These are phyloP conservation scores for Conringia planisiliqua DNA, from an alignment of 345 rosid genomes.

Conservation along the genomic window DNA sequence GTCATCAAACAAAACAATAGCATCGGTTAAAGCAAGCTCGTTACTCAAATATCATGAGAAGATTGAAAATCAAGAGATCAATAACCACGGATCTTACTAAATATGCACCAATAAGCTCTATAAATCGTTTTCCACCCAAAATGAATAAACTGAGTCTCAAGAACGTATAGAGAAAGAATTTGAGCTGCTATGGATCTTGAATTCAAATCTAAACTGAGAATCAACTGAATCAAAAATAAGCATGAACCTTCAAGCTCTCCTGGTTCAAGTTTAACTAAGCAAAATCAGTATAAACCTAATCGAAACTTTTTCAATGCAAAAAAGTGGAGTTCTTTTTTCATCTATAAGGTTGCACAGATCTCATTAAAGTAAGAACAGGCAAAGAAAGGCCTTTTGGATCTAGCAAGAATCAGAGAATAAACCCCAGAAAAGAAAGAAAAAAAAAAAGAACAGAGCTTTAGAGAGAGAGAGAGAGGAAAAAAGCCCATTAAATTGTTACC, in stretches of 20 bases:
- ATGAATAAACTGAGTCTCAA: background rate
- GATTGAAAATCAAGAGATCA: background rate
- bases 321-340: background rate
- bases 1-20: background rate
- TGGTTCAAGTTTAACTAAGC: background rate
- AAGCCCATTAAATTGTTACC: slow-evolving; percentile 16
- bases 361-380: slow-evolving; percentile 32
- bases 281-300: slow-evolving; percentile 7
- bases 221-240: background rate
- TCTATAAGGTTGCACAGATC: slow-evolving; percentile 42
- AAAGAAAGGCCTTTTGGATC: slow-evolving; percentile 35
- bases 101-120: background rate
- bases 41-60: background rate
- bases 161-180: background rate
- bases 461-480: slow-evolving; percentile 1
- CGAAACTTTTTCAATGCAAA: slow-evolving; percentile 18
- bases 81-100: slow-evolving; percentile 1
- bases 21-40: background rate
- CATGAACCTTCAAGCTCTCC: background rate
- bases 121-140: background rate
- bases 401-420: slow-evolving; percentile 44
- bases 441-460: slow-evolving; percentile 41
- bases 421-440: slow-evolving; percentile 29
- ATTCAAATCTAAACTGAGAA: background rate
- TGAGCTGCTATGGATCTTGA: slow-evolving; percentile 9